Conservation (phyloP, 192 early-diverging fungal species). For the Coemansia sp. region DNA sequence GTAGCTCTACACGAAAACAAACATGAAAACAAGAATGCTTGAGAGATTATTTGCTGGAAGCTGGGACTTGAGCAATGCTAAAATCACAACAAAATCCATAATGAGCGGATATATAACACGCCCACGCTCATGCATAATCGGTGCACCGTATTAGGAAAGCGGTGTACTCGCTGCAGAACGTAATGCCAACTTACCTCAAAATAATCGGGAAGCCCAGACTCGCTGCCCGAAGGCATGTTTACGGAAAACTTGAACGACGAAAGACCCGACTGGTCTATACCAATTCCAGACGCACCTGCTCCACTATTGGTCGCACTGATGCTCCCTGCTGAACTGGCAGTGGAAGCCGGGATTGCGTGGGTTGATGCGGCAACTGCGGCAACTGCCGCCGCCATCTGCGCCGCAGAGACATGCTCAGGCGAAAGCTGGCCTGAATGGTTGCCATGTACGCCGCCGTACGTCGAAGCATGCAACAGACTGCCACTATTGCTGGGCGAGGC, state of each 20-base stretch:
- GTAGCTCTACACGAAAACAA: constrained; percentile 36
- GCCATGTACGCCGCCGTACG: constrained; percentile 19
- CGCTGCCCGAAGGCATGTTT: constrained; percentile 36
- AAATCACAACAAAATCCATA: background rate
- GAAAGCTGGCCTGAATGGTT: constrained; percentile 17
- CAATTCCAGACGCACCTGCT: constrained; percentile 16
- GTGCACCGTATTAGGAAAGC: background rate
- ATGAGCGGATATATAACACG: background rate
- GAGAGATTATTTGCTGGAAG: background rate
- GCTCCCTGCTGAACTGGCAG: constrained; percentile 7
- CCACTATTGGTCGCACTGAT: constrained; percentile 8
- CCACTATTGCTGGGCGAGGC: constrained; percentile 8
- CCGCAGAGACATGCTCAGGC: constrained; percentile 41
- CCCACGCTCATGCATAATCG: background rate
- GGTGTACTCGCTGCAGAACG: background rate
- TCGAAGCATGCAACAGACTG: constrained; percentile 19
- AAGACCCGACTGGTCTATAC: constrained; percentile 30
- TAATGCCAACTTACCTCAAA: constrained; percentile 37
- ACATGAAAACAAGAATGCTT: background rate
- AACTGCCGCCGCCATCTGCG: constrained; percentile 48
- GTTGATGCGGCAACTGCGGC: constrained; percentile 45
- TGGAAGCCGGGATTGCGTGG: constrained; percentile 26
- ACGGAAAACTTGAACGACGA: constrained; percentile 48
- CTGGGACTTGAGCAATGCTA: background rate
- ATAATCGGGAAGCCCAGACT: constrained; percentile 43